Evolutionary conservation across 1,284 basidiomycete genomes (phyloP), one percentile per base, ranked within the genome.

Genomic region (Cryptococcus depauperatus): DNA sequence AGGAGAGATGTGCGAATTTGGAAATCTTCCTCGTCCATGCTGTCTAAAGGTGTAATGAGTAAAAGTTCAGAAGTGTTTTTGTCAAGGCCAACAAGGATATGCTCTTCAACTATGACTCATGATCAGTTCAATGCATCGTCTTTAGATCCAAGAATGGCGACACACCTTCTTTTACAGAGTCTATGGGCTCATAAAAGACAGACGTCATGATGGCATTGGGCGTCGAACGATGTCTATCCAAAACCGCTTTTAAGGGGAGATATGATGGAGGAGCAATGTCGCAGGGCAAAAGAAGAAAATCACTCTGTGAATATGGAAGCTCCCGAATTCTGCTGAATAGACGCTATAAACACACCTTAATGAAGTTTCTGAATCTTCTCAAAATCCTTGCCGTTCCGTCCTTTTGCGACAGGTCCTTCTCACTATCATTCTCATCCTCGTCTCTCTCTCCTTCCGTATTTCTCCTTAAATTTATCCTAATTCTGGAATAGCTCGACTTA

Each of bases 241-340:
- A 73, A 1, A 95, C 70, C 0, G 72, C 74, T 25, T 77, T 77
- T 18, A 96, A 76, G 5, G 84, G 75, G 22, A 93, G 75, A 0
- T 78, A 72, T 1, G 81, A 74, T 0, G 87, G 83, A 9, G 89
- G 82, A 16, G 90, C 77, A 44, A 95, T 84, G 69, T 96, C 91
- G 66, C 89, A 93, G 2, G 91, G 85, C 1, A 93, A 76, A n/a
- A 96, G 69, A 33, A 95, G 78, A 66, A 95, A 90, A 68, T 95
- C 91, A 58, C 81, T 65, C 73, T 76, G 47, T 21, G 19, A 37
- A n/a, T 25, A 26, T 18, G 5, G 21, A 35, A 44, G 46, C 39
- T 22, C n/a, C 21, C 9, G 9, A 2, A 29, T n/a, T 13, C 14
- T 25, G 26, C 21, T 26, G 5, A 28, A n/a, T n/a, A n/a, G n/a